A percentile compares a stretch with the other conserved stretches of the same genome.
Evolutionary conservation across 202 grass and related monocot genomes (phyloP).

Genomic region (Digitaria exilis): DNA sequence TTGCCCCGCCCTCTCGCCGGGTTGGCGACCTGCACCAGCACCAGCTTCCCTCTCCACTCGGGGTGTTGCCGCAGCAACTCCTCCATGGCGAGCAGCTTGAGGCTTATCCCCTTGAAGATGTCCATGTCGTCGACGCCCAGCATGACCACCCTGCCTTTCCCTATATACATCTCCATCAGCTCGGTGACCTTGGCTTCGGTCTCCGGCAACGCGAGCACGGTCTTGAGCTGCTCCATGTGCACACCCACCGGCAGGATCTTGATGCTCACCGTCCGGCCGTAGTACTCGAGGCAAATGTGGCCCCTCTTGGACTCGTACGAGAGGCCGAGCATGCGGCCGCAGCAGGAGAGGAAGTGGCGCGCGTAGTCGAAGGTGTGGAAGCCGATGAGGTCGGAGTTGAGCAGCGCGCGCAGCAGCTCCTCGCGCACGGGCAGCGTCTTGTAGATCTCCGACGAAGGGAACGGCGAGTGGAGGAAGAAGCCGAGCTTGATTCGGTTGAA

Average conservation of each 20-base stretch:
- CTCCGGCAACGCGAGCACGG: slow-evolving; percentile 50
- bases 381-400: slow-evolving; percentile 92
- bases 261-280: slow-evolving; percentile 87
- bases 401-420: slow-evolving; percentile 78
- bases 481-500: slow-evolving; percentile 93
- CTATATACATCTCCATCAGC: slow-evolving; percentile 58
- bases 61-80: slow-evolving; percentile 73
- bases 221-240: slow-evolving; percentile 74
- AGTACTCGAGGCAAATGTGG: slow-evolving; percentile 85
- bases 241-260: slow-evolving; percentile 88
- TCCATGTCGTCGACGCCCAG: slow-evolving; percentile 98
- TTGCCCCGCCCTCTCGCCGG: slow-evolving; percentile 75
- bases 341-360: slow-evolving; percentile 92
- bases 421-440: slow-evolving; percentile 87
- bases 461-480: slow-evolving; percentile 89
- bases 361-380: slow-evolving; percentile 99
- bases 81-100: slow-evolving; percentile 91
- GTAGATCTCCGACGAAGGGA: slow-evolving; percentile 93
- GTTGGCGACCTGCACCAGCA: slow-evolving; percentile 88
- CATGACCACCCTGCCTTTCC: slow-evolving; percentile 70
- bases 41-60: slow-evolving; percentile 81
- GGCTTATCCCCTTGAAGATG: slow-evolving; percentile 95
- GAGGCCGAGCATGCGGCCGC: slow-evolving; percentile 79
- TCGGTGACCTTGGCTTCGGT: slow-evolving; percentile 72
- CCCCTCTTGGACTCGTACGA: slow-evolving; percentile 88